Conservation (phyloP, 768 basidiomycete genomes). For the Termitomyces sp. region DNA sequence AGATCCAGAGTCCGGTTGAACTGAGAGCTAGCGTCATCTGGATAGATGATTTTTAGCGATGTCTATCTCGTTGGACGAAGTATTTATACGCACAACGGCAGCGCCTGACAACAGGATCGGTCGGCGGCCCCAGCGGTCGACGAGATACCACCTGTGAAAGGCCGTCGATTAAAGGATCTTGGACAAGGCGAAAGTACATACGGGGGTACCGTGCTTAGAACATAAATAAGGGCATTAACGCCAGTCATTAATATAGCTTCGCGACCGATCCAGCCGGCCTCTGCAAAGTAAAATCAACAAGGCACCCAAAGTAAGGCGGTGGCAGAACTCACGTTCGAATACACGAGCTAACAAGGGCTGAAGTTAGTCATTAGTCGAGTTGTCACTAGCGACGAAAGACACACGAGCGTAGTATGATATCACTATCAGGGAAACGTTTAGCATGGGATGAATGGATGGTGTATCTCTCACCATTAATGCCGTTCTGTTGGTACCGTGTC, state of each 20-base stretch:
- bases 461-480: constrained; percentile 73
- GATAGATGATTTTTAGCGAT: not conserved
- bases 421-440: constrained; percentile 38
- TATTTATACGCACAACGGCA: constrained; percentile 50
- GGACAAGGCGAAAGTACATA: constrained; percentile 35
- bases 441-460: not conserved
- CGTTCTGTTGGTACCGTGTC: constrained; percentile 55
- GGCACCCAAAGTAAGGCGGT: not conserved
- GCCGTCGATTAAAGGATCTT: constrained; percentile 1
- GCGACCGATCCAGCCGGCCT: constrained; percentile 93
- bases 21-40: constrained; percentile 81
- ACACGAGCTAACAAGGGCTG: constrained; percentile 58
- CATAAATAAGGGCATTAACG: constrained; percentile 82
- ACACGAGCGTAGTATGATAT: constrained; percentile 93
- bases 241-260: constrained; percentile 96
- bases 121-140: constrained; percentile 88
- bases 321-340: constrained; percentile 67
- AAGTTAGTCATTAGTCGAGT: constrained; percentile 4
- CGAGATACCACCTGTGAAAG: constrained; percentile 78
- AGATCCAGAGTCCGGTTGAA: constrained; percentile 90
- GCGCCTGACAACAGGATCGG: constrained; percentile 86
- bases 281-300: constrained; percentile 34
- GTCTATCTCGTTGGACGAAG: not conserved
- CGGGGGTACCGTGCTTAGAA: constrained; percentile 81
- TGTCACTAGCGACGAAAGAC: constrained; percentile 21